Evolutionary conservation across 1,284 basidiomycete genomes (phyloP), one percentile per base, ranked within the genome.

Genomic region (Phylloporus gajari): DNA sequence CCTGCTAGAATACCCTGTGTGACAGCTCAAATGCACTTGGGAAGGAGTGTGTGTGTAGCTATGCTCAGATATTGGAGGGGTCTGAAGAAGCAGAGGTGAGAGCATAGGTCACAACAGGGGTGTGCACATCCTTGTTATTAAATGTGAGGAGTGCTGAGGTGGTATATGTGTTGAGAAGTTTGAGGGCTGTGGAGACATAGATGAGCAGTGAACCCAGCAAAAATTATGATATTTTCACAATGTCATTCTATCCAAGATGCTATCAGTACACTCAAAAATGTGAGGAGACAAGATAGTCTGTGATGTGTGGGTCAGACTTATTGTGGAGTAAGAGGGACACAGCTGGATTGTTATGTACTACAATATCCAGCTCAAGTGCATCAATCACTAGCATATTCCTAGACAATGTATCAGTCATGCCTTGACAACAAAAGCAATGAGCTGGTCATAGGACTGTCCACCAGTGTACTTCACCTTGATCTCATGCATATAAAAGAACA

Each of bases 261-360:
- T 32, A 13, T 51, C 60, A 46, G 32, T 32, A 30, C 5, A 1
- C 17, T 6, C 25, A 25, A 51, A 4, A 8, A n/a, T 12, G 32
- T 1, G 27, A 38, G 23, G 25, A 25, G 9, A 17, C 1, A 42
- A 56, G 12, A 30, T 90, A 21, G 38, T 17, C 67, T 21, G 90
- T 72, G 44, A 88, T 75, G 3, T 77, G 74, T 0, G 77, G 77
- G 63, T 90, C 86, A 0, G 84, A 78, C 1, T 80, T 76, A 25
- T 90, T 85, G 76, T 95, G 90, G 12, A 97, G 83, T 42, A 95
- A 88, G 5, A 97, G 85, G 81, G 95, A 96, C 51, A 95, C 82
- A 23, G 94, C 93, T 1, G 90, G 83, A 51, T 93, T 87, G 27
- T 89, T 86, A 4, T 84, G 81, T 4, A 93, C 84, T 13, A 88